phyloP scores from a whole-genome alignment of 306 rosid species.

The Cicer judaicum region DNA sequence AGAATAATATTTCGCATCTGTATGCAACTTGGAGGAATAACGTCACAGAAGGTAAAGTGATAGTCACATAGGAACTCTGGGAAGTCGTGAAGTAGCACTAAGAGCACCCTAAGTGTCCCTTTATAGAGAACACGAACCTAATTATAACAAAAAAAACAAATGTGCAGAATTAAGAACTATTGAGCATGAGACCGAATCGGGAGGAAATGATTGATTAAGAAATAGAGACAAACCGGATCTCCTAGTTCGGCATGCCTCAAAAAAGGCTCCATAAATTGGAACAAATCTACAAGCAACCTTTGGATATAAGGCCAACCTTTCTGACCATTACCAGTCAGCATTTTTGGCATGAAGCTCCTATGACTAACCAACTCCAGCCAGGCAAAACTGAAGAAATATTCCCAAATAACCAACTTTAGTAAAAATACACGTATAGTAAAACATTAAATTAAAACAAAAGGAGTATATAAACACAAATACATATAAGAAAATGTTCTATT shows the following conservation, averaged over 20 bases:
- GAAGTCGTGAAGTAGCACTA: constrained; percentile 96
- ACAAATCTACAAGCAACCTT: constrained; percentile 86
- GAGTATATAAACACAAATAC: background rate
- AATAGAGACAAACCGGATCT: constrained; percentile 64
- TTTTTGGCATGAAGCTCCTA: constrained; percentile 94
- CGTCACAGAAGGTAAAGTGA: constrained; percentile 95
- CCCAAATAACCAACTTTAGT: constrained; percentile 6
- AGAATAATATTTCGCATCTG: constrained; percentile 97
- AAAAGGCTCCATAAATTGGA: constrained; percentile 97
- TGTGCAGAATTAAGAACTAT: constrained; percentile 3
- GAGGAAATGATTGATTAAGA: constrained; percentile 32
- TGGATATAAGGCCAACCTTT: constrained; percentile 94
- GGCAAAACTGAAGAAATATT: constrained; percentile 74
- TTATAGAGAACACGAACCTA: constrained; percentile 88
- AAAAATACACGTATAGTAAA: background rate
- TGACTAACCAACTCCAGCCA: constrained; percentile 99
- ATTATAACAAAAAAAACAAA: constrained; percentile 22
- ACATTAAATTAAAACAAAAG: constrained; percentile 1
- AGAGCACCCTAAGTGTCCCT: constrained; percentile 94
- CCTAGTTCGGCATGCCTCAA: constrained; percentile 96
- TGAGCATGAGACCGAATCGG: background rate
- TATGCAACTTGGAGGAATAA: constrained; percentile 96
- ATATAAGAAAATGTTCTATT: background rate
- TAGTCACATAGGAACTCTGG: constrained; percentile 96
- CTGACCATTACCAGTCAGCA: constrained; percentile 87